Evolutionary conservation across 1,139 yeast species (phyloP).

Genomic region (Blastobotrys elegans): DNA sequence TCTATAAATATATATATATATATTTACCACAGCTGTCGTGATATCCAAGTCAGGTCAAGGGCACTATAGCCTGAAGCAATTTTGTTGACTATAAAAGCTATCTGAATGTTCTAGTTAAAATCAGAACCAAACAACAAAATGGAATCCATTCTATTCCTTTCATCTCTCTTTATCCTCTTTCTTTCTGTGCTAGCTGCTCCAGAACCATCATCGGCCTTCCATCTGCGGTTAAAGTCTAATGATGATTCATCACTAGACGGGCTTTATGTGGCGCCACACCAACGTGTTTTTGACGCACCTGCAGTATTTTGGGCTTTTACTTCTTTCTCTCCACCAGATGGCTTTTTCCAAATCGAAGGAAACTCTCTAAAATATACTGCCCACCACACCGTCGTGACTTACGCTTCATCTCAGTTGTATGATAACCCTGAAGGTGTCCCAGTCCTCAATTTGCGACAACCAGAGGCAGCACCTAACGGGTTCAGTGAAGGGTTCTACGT

Average conservation of each 20-base stretch:
- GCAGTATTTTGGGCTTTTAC: not conserved
- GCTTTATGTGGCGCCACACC: not conserved
- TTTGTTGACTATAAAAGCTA: too few species aligned
- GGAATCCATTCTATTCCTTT: too few species aligned
- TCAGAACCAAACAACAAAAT: too few species aligned
- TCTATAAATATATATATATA: too few species aligned
- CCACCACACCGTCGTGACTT: not conserved
- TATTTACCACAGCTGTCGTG: too few species aligned
- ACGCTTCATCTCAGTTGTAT: not conserved
- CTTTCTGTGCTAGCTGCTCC: too few species aligned
- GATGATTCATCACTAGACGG: not conserved
- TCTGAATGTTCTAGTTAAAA: too few species aligned
- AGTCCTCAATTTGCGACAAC: not conserved
- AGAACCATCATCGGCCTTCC: not conserved
- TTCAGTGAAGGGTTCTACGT: not conserved
- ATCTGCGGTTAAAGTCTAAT: not conserved
- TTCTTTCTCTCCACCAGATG: not conserved
- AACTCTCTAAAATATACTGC: not conserved
- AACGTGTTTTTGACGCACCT: not conserved
- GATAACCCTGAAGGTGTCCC: not conserved
- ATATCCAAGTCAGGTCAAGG: too few species aligned
- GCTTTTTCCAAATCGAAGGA: not conserved
- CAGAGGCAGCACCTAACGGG: not conserved
- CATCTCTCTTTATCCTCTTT: too few species aligned
- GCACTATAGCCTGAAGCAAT: too few species aligned